Evolutionary conservation across 2,329 filamentous ascomycete genomes (phyloP).

Genomic region (Scedosporium aurantiacum): DNA sequence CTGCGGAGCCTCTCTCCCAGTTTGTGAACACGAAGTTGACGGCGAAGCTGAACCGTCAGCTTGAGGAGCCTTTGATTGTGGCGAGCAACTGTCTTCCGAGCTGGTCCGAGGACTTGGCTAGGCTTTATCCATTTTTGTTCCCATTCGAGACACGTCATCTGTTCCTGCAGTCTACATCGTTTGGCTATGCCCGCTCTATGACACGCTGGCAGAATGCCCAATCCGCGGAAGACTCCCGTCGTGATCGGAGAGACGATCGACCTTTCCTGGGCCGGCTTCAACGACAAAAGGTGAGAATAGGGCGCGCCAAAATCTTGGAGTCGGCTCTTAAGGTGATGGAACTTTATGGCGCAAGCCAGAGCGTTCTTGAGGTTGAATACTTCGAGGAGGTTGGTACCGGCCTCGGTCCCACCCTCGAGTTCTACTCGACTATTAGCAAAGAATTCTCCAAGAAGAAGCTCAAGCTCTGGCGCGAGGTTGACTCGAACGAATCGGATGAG

Average conservation of each 20-base stretch:
- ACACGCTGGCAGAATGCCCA: conserved; percentile 92
- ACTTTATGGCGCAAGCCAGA: conserved; percentile 91
- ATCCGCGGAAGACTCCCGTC: conserved; percentile 65
- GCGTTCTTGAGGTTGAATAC: conserved; percentile 93
- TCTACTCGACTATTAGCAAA: conserved; percentile 93
- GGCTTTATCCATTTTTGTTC: conserved; percentile 92
- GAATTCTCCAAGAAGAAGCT: conserved; percentile 97
- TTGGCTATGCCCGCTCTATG: conserved; percentile 96
- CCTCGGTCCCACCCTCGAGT: conserved; percentile 88
- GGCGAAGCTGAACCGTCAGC: conserved; percentile 89
- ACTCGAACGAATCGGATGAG: conserved; percentile 59
- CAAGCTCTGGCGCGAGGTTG: conserved; percentile 90
- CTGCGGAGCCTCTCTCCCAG: conserved; percentile 74
- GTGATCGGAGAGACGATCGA: conserved; percentile 78
- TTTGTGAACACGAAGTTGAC: conserved; percentile 99
- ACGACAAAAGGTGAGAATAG: conserved; percentile 96
- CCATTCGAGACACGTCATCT: conserved; percentile 95
- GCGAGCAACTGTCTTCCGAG: conserved; percentile 91
- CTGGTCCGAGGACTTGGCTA: conserved; percentile 92
- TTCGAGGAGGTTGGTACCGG: conserved; percentile 98
- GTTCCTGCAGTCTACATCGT: conserved; percentile 95
- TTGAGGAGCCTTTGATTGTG: conserved; percentile 93
- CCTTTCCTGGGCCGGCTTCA: conserved; percentile 86
- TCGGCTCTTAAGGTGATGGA: conserved; percentile 99
- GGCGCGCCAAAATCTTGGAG: conserved; percentile 85